phyloP scores from a whole-genome alignment of 352 stramenopile species.

The Lagenidium sp. region DNA sequence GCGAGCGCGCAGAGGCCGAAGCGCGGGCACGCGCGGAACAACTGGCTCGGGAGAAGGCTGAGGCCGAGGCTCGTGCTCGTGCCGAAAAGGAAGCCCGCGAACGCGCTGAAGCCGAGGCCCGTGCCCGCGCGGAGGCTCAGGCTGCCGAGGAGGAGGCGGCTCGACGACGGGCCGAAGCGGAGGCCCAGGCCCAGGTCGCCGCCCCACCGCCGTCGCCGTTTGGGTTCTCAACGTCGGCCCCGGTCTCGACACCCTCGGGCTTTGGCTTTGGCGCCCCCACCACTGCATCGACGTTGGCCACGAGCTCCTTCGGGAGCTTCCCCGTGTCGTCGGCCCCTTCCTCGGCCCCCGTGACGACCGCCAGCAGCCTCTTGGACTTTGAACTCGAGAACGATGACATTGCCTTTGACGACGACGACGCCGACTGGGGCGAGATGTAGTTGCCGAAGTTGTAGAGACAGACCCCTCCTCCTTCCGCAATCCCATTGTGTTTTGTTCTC shows the following conservation, averaged over 20 bases:
- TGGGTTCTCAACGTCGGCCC: conserved; percentile 12
- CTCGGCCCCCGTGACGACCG: too few relatives aligned
- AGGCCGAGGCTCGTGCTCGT: conserved; percentile 2
- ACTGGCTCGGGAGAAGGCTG: conserved; percentile 7
- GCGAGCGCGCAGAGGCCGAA: conserved; percentile 4
- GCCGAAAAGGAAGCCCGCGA: conserved; percentile 8
- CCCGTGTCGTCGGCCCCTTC: conserved; percentile 4
- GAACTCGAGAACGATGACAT: conserved; percentile 65
- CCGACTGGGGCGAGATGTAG: conserved; percentile 82
- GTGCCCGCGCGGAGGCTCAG: conserved; percentile 1
- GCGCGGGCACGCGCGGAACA: conserved; percentile 19
- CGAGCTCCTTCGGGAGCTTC: too few relatives aligned
- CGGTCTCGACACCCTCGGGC: conserved; percentile 14
- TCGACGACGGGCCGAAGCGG: neutral
- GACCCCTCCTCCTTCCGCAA: too few relatives aligned
- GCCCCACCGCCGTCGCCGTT: conserved; percentile 9
- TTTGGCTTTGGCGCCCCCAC: conserved; percentile 20
- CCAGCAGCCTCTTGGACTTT: conserved; percentile 64
- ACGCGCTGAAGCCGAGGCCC: conserved; percentile 1
- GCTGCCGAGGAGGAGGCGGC: conserved; percentile 6
- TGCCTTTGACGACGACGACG: conserved; percentile 76
- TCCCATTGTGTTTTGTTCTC: too few relatives aligned
- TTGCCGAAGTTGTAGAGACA: conserved; percentile 1
- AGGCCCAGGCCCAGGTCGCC: conserved; percentile 12
- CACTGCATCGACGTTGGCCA: conserved; percentile 7